Evolutionary conservation across 2,329 filamentous ascomycete genomes (phyloP), one percentile per base, ranked within the genome.

Genomic region (Fusarium lateritium): DNA sequence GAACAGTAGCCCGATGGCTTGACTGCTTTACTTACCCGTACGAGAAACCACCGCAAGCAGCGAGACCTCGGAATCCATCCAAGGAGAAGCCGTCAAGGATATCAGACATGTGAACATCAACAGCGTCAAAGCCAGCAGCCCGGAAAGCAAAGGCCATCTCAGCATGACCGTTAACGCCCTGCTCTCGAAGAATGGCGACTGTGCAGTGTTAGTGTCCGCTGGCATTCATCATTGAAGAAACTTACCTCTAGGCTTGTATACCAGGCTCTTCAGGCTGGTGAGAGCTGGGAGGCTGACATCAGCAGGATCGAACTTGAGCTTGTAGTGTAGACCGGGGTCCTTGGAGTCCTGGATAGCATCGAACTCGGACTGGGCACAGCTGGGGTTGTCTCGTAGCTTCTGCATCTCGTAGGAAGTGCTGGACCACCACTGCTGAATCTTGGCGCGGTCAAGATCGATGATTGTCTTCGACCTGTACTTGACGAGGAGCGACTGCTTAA

Each of bases 81-180:
- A 99, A 89, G 0, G 93, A 94, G 65, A 93, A 89, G 17, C 92
- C 91, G 13, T 89, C 89, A 24, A 93, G 89, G 57, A 98, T 90
- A 74, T 98, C 95, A 5, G 92, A 96, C 96, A 99, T 98, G 85
- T 98, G 95, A 2, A 98, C 91, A 76, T 99, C 95, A 46, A 98
- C 88, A 15, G 94, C 89, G 50, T 94, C 91, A 82, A 98, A 98
- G 38, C 95, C 95, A 43, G 96, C 95, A 36, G 90, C 90, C 70
- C 92, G 90, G 86, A 98, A 98, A 49, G 94, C 94, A 76, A 97
- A 98, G 2, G 96, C 96, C 93, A 99, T 97, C 80, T 99, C 96
- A n/a, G 94, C 91, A 75, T 98, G 89, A 42, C 94, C 93, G 81
- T 99, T 98, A 71, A 97, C 93, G 78, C 96, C 96, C 79, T 98